These are phyloP conservation scores for Amylostereum areolatum DNA, from an alignment of 1,284 basidiomycete genomes.

Conservation along the genomic window DNA sequence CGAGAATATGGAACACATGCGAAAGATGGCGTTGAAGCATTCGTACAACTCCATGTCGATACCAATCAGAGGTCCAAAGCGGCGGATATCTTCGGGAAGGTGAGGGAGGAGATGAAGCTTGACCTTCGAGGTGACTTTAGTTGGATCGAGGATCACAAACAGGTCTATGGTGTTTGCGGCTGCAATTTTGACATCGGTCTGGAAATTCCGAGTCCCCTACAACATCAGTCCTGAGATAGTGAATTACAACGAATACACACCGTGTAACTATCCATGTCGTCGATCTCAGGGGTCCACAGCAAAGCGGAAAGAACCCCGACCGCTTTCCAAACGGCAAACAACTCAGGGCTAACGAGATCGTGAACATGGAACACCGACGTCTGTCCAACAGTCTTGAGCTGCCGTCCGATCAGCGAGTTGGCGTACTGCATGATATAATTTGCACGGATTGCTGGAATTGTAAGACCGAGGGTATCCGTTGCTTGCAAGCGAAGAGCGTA, in stretches of 20 bases:
- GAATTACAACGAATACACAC: too few relatives aligned
- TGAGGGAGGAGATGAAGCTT: constrained; percentile 16
- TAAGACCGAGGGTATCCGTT: constrained; percentile 12
- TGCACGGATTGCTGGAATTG: constrained; percentile 14
- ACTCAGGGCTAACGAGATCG: constrained; percentile 15
- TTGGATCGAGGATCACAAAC: constrained; percentile 12
- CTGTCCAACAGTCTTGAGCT: too few relatives aligned
- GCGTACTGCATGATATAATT: constrained; percentile 19
- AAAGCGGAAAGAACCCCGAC: constrained; percentile 24
- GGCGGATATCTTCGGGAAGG: constrained; percentile 9
- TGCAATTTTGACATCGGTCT: constrained; percentile 12
- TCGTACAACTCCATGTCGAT: constrained; percentile 18
- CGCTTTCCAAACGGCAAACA: constrained; percentile 20
- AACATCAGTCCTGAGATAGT: too few relatives aligned
- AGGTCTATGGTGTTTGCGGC: constrained; percentile 11
- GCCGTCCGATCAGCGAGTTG: constrained; percentile 15
- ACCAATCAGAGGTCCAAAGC: constrained; percentile 15
- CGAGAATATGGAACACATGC: constrained; percentile 16
- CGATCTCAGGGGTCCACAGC: constrained; percentile 28
- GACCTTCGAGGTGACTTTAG: constrained; percentile 8
- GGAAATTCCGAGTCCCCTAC: too few relatives aligned
- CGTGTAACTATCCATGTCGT: constrained; percentile 24
- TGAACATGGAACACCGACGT: constrained; percentile 16
- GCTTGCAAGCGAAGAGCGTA: constrained; percentile 12
- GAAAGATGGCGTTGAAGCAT: constrained; percentile 19